Evolutionary conservation across 1,139 yeast species (phyloP).

Genomic region (Scheffersomyces segobiensis): DNA sequence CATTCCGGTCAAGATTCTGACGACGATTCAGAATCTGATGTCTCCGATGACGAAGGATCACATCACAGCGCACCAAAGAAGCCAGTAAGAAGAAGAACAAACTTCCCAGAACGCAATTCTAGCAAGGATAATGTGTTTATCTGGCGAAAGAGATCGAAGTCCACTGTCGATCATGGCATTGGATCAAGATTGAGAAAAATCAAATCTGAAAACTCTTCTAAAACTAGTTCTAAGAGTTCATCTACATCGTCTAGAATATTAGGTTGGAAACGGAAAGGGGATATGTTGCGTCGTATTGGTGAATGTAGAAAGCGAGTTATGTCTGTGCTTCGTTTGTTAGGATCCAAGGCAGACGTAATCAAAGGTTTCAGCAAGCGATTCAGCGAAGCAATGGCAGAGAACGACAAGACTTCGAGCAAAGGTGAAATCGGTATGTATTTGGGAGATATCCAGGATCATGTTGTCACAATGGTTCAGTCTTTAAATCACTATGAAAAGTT

Average conservation of each 20-base stretch:
- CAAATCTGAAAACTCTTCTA: conserved; percentile 6
- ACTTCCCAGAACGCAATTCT: conserved; percentile 2
- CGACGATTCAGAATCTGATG: conserved; percentile 27
- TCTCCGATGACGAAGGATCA: conserved; percentile 5
- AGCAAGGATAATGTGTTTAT: conserved; percentile 29
- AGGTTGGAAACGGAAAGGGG: conserved; percentile 91
- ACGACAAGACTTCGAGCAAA: conserved; percentile 12
- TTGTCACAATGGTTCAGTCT: conserved; percentile 93
- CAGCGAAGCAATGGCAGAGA: conserved; percentile 70
- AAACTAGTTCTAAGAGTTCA: conserved; percentile 15
- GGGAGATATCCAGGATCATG: conserved; percentile 89
- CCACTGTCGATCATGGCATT: conserved; percentile 34
- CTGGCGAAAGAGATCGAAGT: conserved; percentile 39
- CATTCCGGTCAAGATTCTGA: conserved; percentile 63
- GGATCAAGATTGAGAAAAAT: conserved; percentile 14
- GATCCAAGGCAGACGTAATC: conserved; percentile 94
- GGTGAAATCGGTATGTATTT: conserved; percentile 73
- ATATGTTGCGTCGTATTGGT: conserved; percentile 91
- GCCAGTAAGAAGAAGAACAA: conserved; percentile 1
- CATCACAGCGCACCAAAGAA: neutral
- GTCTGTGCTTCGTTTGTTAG: conserved; percentile 80
- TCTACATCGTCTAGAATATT: conserved; percentile 54
- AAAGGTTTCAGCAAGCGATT: conserved; percentile 92
- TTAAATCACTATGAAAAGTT: conserved; percentile 92
- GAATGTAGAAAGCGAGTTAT: conserved; percentile 93